These are phyloP conservation scores for Puccinia hordei DNA, from an alignment of 1,284 basidiomycete genomes.

Conservation along the genomic window DNA sequence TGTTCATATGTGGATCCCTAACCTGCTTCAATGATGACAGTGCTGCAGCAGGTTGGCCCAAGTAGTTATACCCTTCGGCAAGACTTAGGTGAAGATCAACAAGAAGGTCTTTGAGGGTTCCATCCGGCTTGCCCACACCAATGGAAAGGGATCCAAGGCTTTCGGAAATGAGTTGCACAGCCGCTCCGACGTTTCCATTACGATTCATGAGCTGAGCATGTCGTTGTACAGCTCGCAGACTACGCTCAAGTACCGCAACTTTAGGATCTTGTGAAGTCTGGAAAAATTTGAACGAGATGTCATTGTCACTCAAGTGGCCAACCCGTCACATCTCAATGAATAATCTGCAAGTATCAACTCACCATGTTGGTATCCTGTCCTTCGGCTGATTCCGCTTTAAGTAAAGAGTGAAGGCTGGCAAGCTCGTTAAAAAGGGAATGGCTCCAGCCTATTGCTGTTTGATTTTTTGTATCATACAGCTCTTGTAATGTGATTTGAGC, in stretches of 20 bases:
- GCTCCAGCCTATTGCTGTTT: background rate
- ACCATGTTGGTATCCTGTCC: background rate
- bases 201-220: background rate
- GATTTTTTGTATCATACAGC: background rate
- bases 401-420: background rate
- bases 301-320: background rate
- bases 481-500: background rate
- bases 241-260: conserved; percentile 1
- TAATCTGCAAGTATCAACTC: background rate
- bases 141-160: background rate
- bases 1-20: background rate
- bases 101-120: conserved; percentile 3
- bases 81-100: too few species aligned
- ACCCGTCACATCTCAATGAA: background rate
- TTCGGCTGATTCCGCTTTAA: background rate
- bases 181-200: background rate
- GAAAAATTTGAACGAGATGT: background rate
- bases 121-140: background rate
- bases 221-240: background rate
- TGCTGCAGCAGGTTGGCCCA: background rate
- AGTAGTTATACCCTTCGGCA: background rate
- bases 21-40: conserved; percentile 1
- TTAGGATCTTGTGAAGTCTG: background rate
- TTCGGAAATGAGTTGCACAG: background rate
- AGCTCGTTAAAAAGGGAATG: background rate